Base-by-base conservation (phyloP, 345 rosid genomes). In the Reutealis trisperma region DNA sequence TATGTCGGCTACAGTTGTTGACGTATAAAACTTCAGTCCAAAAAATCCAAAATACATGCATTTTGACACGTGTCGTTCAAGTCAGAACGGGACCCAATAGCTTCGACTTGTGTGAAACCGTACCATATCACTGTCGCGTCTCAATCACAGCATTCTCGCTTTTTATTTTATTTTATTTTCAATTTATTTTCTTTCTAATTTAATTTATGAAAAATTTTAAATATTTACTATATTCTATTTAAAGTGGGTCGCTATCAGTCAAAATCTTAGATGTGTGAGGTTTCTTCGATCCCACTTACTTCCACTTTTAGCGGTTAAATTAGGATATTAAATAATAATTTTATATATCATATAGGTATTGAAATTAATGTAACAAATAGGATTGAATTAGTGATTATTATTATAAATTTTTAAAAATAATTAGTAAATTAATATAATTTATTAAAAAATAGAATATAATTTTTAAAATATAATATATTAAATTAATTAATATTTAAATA, bases 1-100 rank as follows among this genome's bases (percentile, higher is more conserved):
- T 18, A 37, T 84, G 89, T 87, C 87, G 85, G 86, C 86, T 83
- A 79, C 76, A 74, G 58, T 77, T 34, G 58, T 77, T 49, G 10
- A 14, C 37, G 21, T 3, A 4, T 16, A n/a, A 32, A 34, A 44
- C 8, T 24, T 2, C 63, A 54, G 47, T 66, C 49, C 10, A 22
- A 70, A 37, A 37, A 37, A 6, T 49, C 67, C 59, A 51, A 37
- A 37, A 24, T 68, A 24, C 79, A 66, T 70, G 69, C 71, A 25
- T 8, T 7, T 37, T 30, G 61, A 55, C 74, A 83, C 84, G 80
- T 78, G 79, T 37, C 52, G 0, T 1, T 0, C 51, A 4, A 49
- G 72, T 59, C 13, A 55, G 30, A 10, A 27, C 41, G 27, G 62
- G 55, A n/a, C 15, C 63, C 71, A 70, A 2, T 5, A 1, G 8